phyloP scores from a whole-genome alignment of 768 basidiomycete genomes.

The Amanita pseudoporphyria region DNA sequence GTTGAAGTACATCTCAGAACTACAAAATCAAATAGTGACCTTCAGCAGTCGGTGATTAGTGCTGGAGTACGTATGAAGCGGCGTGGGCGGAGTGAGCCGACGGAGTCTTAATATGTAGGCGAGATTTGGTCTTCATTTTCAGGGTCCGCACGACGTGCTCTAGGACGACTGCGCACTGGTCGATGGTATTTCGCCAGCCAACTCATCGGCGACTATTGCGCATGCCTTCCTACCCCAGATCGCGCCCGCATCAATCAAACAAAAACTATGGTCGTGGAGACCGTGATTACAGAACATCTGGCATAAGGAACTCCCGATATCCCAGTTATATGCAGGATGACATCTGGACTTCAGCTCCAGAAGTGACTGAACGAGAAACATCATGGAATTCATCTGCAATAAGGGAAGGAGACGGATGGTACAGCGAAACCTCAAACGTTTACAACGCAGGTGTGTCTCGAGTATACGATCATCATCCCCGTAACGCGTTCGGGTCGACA shows the following conservation, averaged over 20 bases:
- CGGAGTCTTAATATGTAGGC: too few species aligned
- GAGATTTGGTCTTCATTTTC: too few species aligned
- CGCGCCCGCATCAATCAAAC: not conserved
- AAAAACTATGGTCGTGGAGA: not conserved
- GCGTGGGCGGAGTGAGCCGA: too few species aligned
- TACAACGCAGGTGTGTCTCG: not conserved
- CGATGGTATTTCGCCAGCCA: too few species aligned
- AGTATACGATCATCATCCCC: not conserved
- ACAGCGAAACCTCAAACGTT: not conserved
- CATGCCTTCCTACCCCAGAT: not conserved
- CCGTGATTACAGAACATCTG: not conserved
- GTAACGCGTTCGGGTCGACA: not conserved
- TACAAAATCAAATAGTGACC: not conserved
- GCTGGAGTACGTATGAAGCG: too few species aligned
- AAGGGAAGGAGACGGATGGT: not conserved
- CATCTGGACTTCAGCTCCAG: not conserved
- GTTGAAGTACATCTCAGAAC: not conserved
- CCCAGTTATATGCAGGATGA: too few species aligned
- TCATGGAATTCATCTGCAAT: not conserved
- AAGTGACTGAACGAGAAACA: not conserved
- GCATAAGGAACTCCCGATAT: not conserved
- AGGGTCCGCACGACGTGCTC: too few species aligned
- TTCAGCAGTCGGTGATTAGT: too few species aligned
- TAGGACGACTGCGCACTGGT: too few species aligned
- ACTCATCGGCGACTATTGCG: too few species aligned